phyloP scores from a whole-genome alignment of 495 filamentous ascomycete species.

The Aspergillus bridgeri region DNA sequence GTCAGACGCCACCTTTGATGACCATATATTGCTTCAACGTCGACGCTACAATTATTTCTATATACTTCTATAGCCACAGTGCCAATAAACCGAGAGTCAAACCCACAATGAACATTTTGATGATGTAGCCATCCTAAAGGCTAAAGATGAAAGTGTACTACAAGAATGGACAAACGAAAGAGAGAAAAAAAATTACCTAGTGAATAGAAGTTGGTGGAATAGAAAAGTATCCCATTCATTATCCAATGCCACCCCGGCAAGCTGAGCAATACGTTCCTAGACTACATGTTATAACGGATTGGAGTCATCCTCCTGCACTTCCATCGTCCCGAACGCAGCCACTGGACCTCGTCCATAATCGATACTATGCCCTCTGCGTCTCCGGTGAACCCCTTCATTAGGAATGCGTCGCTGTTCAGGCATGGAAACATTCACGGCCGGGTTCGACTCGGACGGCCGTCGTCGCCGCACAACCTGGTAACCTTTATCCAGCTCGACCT shows the following conservation, averaged over 20 bases:
- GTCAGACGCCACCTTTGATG: too few relatives aligned
- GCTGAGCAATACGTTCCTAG: neutral
- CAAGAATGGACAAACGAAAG: too few relatives aligned
- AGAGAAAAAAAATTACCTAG: too few relatives aligned
- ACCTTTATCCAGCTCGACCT: conserved; percentile 78
- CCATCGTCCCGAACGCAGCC: conserved; percentile 4
- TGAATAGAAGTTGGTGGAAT: too few relatives aligned
- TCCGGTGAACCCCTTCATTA: conserved; percentile 31
- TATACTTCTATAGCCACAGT: too few relatives aligned
- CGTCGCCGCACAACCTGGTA: conserved; percentile 74
- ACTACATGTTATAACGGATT: neutral
- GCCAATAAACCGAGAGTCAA: too few relatives aligned
- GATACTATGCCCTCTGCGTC: conserved; percentile 21
- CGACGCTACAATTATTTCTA: too few relatives aligned
- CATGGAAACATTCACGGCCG: neutral
- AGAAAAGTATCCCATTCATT: too few relatives aligned
- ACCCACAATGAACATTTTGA: too few relatives aligned
- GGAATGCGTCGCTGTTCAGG: conserved; percentile 8
- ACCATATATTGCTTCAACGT: too few relatives aligned
- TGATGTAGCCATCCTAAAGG: too few relatives aligned
- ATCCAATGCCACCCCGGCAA: neutral
- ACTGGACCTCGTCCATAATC: conserved; percentile 8
- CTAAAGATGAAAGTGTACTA: too few relatives aligned
- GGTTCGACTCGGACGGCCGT: conserved; percentile 37
- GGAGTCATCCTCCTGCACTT: conserved; percentile 4